Percentiles rank a stretch among this genome's conserved stretches.
Evolutionary conservation across 2,329 filamentous ascomycete species (phyloP).

Genomic region (Corinectria fuckeliana): DNA sequence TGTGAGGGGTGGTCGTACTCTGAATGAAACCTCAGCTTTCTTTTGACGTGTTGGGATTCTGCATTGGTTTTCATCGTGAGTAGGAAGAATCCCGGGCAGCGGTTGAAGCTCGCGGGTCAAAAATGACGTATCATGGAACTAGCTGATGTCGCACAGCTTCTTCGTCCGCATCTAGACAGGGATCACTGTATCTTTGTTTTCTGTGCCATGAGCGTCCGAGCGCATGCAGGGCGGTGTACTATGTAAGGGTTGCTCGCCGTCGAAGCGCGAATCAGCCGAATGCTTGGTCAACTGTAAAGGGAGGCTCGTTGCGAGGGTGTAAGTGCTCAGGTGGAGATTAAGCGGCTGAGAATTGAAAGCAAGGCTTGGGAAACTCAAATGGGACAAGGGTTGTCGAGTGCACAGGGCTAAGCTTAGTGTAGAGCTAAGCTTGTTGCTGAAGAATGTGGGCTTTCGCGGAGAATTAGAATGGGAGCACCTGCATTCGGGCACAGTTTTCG

Average conservation of each 20-base stretch:
- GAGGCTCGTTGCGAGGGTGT: no score
- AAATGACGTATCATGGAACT: constrained; percentile 2
- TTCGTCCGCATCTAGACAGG: neutral
- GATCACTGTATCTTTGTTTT: neutral
- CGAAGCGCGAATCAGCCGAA: no score
- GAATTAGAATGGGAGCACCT: no score
- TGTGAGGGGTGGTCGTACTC: neutral
- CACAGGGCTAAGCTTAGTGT: no score
- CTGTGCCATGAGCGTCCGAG: neutral
- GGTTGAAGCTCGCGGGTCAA: neutral
- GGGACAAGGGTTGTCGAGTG: no score
- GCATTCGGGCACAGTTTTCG: neutral
- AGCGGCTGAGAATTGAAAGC: no score
- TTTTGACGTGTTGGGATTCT: neutral
- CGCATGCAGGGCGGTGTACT: neutral
- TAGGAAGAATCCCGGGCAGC: neutral
- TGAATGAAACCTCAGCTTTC: neutral
- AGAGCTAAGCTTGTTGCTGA: no score
- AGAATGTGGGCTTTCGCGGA: no score
- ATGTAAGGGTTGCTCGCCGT: no score
- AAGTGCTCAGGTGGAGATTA: no score
- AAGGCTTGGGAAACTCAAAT: no score
- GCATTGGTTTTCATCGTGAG: neutral
- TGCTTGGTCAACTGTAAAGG: no score
- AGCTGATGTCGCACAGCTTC: neutral